Base-by-base conservation (phyloP, 2,329 filamentous ascomycete genomes). In the Parastagonospora avenae region DNA sequence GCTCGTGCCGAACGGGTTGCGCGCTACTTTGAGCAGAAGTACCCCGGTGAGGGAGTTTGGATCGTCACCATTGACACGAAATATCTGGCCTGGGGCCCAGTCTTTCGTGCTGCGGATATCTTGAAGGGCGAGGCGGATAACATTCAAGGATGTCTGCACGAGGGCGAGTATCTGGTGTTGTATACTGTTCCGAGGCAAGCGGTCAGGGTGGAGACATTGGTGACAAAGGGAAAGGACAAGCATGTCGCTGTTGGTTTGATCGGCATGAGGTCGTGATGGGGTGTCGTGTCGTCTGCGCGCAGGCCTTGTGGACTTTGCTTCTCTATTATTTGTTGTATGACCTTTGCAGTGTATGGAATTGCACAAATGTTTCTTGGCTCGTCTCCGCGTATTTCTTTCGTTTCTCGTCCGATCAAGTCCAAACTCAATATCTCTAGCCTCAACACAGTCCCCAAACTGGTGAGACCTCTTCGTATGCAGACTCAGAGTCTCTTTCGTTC, bases 101-200 rank as follows among this genome's bases (percentile, higher is more conserved):
- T 73, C 19, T 70, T 72, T 50, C 42, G 70, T 9, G 70, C 69
- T 4, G 63, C 48, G 19, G 67, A 72, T 55, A 10, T 72, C 14
- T 31, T 73, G 31, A 57, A 55, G 44, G 54, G 37, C 8, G 48
- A 43, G 38, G 30, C n/a, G 44, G 42, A 38, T 15, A 36, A 32
- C 28, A 9, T 7, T 52, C 49, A 10, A 27, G 36, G 16, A 43
- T 68, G 62, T 59, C 35, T 72, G 46, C 70, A 73, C 59, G 55
- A 62, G 48, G 67, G 69, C 1, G 70, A 73, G 57, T 73, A 73
- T 52, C 39, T 73, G 27, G 55, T 71, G 32, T 63, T 69, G 68
- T 71, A 73, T 60, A 57, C 63, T 5, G 67, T 73, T 35, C 67
- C 68, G 4, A 49, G 62, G 9, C 63, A 71, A 57, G 70, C 70